Evolutionary conservation across 2,329 filamentous ascomycete species (phyloP), one percentile per base, ranked within the genome.

Genomic region (Dothiorella sarmentorum): DNA sequence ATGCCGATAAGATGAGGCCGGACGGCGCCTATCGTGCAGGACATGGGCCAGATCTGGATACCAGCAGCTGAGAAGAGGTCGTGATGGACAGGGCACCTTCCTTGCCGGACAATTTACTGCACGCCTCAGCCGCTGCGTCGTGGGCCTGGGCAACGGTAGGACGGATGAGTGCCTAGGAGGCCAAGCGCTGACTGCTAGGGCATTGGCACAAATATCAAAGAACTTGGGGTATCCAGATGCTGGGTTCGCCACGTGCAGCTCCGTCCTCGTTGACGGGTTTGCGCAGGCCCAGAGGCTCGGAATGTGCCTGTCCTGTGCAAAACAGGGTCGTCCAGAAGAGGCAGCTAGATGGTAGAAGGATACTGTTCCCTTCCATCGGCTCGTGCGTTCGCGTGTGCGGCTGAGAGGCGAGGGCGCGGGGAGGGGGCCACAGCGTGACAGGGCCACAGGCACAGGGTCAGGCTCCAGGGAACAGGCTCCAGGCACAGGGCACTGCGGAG

Each of bases 31-130:
- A 27, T 53, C 49, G 49, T 53, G 49, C 49, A 31, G 22, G n/a
- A 35, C 10, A 29, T 29, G 49, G n/a, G 49, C 35, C 49, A 53
- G 49, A 53, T 53, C 35, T 29, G 49, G 49, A 53, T 40, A 10
- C 24, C 10, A n/a, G 35, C 20, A 27, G 13, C 47, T 20, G 13
- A 13, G 49, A 35, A 53, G 5, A 31, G 49, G 33, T n/a, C 13
- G 47, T 18, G 33, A n/a, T 20, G 29, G 31, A 26, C 47, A 40
- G 35, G 49, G 49, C 15, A 29, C n/a, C n/a, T 53, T 27, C 49
- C 49, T 5, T 20, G n/a, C 11, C 24, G n/a, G 49, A 40, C 49
- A 15, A 53, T 13, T n/a, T 22, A 27, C 24, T 42, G 49, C 49
- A 40, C 20, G 49, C 49, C 35, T 17, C 49, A 40, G 6, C 22